These are phyloP conservation scores for Coemansia sp. DNA, from an alignment of 192 early-diverging fungal genomes.

Conservation along the genomic window DNA sequence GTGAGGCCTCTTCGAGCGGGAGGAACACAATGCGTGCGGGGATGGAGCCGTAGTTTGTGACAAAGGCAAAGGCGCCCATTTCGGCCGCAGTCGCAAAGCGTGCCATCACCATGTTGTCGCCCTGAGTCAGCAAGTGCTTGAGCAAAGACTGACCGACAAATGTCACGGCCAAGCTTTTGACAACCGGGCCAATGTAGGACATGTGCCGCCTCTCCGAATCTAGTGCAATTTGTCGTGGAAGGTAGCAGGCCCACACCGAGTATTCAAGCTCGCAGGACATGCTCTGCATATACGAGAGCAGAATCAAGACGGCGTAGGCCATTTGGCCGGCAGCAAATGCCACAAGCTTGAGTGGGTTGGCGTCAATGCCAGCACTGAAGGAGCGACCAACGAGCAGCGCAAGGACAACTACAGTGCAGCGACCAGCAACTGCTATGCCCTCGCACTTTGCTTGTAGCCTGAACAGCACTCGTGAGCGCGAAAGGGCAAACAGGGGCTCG, in stretches of 20 bases:
- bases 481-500: slow-evolving; percentile 83
- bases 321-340: slow-evolving; percentile 83
- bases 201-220: not conserved
- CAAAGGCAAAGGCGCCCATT: slow-evolving; percentile 82
- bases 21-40: slow-evolving; percentile 87
- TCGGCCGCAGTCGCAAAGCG: slow-evolving; percentile 52
- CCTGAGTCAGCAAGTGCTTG: slow-evolving; percentile 94
- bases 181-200: slow-evolving; percentile 58
- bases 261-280: slow-evolving; percentile 47
- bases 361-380: slow-evolving; percentile 5
- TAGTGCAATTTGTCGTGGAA: slow-evolving; percentile 7
- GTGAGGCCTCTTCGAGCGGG: slow-evolving; percentile 87
- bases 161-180: slow-evolving; percentile 66
- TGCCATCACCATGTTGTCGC: slow-evolving; percentile 91
- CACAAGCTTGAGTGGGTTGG: slow-evolving; percentile 58
- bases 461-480: slow-evolving; percentile 70
- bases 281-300: slow-evolving; percentile 57
- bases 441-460: slow-evolving; percentile 77
- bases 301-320: slow-evolving; percentile 62
- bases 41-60: slow-evolving; percentile 87
- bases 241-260: slow-evolving; percentile 37
- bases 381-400: slow-evolving; percentile 56
- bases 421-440: slow-evolving; percentile 69
- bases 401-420: slow-evolving; percentile 68
- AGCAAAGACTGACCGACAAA: slow-evolving; percentile 84